A percentile compares a stretch with the other conserved stretches of the same genome.
Evolutionary conservation across 1,139 yeast genomes (phyloP).

Genomic region (Petasospora fabianii): DNA sequence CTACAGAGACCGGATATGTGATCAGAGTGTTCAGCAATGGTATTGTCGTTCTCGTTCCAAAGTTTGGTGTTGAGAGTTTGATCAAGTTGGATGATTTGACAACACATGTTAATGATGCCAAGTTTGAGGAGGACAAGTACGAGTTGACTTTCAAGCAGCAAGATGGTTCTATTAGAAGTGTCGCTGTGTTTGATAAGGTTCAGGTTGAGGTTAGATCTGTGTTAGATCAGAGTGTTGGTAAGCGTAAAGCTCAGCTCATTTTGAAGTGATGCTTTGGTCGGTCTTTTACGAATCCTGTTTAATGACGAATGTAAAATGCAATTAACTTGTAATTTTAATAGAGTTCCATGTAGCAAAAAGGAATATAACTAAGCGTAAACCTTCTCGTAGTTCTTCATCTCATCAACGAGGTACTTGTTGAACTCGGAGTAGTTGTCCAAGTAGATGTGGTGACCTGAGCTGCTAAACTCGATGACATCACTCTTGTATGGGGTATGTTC

Average conservation of each 20-base stretch:
- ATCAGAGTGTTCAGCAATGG: conserved; percentile 94
- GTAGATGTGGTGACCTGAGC: conserved; percentile 71
- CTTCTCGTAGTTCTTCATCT: conserved; percentile 35
- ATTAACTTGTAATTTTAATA: not conserved
- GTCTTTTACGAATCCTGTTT: too few species aligned
- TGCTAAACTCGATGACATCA: conserved; percentile 42
- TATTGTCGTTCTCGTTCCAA: conserved; percentile 92
- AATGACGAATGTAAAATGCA: too few species aligned
- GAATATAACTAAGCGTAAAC: conserved; percentile 3
- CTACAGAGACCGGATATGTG: conserved; percentile 86
- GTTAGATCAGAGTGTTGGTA: conserved; percentile 84
- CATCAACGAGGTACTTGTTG: conserved; percentile 44
- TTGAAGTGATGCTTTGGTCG: conserved; percentile 44
- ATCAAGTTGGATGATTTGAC: conserved; percentile 74
- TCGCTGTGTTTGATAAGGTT: conserved; percentile 84
- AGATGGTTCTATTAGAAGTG: conserved; percentile 41
- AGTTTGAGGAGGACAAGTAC: conserved; percentile 75
- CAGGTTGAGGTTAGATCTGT: conserved; percentile 76
- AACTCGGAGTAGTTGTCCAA: conserved; percentile 55
- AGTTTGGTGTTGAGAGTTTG: conserved; percentile 93
- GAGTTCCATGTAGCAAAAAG: not conserved
- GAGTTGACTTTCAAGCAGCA: conserved; percentile 53
- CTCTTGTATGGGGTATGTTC: conserved; percentile 20
- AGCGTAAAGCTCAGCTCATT: conserved; percentile 82
- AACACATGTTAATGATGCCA: conserved; percentile 60